phyloP scores from a whole-genome alignment of 306 rosid species.

The Adenanthera pavonina region DNA sequence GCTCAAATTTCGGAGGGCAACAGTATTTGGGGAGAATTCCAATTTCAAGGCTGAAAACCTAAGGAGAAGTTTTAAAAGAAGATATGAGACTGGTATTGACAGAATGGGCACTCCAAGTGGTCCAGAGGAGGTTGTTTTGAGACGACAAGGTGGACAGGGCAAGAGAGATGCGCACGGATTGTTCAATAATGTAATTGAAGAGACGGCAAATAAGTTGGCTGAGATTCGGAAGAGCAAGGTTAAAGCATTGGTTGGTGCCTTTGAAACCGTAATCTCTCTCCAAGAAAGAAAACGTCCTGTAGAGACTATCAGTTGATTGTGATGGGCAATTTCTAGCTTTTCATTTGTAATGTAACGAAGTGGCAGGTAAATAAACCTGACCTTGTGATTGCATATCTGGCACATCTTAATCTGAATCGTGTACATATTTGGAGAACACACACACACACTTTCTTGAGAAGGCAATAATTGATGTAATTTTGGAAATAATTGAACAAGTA shows the following conservation, averaged over 20 bases:
- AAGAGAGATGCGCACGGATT: conserved; percentile 78
- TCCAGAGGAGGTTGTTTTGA: conserved; percentile 68
- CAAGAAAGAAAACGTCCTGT: conserved; percentile 75
- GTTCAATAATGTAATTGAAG: conserved; percentile 87
- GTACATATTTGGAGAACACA: conserved; percentile 1
- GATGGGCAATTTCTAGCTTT: conserved; percentile 13
- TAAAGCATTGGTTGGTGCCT: conserved; percentile 97
- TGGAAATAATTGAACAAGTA: too few relatives aligned
- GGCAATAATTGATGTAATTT: not conserved
- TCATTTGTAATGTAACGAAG: conserved; percentile 38
- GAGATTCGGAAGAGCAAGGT: conserved; percentile 89
- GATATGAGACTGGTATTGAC: conserved; percentile 44
- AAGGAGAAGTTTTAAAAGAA: conserved; percentile 60
- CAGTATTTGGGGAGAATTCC: conserved; percentile 48
- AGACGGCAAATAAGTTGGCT: conserved; percentile 86
- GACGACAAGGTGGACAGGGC: conserved; percentile 73
- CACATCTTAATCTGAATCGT: conserved; percentile 41
- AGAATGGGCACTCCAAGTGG: conserved; percentile 23
- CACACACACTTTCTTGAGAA: not conserved
- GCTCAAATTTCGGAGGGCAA: conserved; percentile 75
- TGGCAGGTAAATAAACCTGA: conserved; percentile 49
- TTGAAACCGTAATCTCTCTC: conserved; percentile 95
- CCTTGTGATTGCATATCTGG: conserved; percentile 36
- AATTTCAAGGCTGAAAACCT: conserved; percentile 26
- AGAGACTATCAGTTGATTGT: conserved; percentile 47